phyloP scores from a whole-genome alignment of 2,329 filamentous ascomycete species.

The Aspergillus aculeatus region DNA sequence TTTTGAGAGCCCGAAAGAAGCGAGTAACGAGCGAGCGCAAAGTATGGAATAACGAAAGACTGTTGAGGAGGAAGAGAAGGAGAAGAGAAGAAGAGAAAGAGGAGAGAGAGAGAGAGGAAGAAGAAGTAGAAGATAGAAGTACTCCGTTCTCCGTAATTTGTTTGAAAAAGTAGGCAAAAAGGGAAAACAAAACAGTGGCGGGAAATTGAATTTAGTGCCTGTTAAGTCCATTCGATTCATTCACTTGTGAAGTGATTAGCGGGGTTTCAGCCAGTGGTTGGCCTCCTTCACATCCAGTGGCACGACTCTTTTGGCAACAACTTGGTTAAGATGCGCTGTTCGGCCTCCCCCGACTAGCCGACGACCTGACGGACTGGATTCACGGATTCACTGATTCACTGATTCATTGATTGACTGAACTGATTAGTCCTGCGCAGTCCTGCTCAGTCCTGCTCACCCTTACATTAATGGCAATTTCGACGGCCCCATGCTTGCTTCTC shows the following conservation, averaged over 20 bases:
- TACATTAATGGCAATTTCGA: slow-evolving; percentile 1
- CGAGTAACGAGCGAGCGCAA: slow-evolving; percentile 10
- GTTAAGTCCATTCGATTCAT: neutral
- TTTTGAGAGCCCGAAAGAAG: slow-evolving; percentile 5
- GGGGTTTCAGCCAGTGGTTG: neutral
- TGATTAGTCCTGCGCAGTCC: neutral
- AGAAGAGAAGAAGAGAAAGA: slow-evolving; percentile 8
- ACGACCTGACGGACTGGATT: neutral
- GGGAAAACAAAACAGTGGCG: slow-evolving; percentile 13
- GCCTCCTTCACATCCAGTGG: neutral
- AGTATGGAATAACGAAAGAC: slow-evolving; percentile 10
- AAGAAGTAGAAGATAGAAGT: slow-evolving; percentile 9
- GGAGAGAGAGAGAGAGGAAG: slow-evolving; percentile 8
- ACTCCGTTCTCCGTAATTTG: neutral
- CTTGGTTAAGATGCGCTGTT: neutral
- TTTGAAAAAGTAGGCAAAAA: slow-evolving; percentile 8
- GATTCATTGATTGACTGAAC: neutral
- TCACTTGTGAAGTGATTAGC: neutral
- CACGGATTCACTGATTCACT: neutral
- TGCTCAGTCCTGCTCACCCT: neutral
- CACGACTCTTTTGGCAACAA: neutral
- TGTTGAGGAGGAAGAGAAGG: slow-evolving; percentile 10
- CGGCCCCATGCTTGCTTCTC: neutral
- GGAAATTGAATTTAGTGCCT: neutral
- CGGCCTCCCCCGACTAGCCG: neutral